These are phyloP conservation scores for Abrus precatorius DNA, from an alignment of 306 rosid species.

Conservation along the genomic window DNA sequence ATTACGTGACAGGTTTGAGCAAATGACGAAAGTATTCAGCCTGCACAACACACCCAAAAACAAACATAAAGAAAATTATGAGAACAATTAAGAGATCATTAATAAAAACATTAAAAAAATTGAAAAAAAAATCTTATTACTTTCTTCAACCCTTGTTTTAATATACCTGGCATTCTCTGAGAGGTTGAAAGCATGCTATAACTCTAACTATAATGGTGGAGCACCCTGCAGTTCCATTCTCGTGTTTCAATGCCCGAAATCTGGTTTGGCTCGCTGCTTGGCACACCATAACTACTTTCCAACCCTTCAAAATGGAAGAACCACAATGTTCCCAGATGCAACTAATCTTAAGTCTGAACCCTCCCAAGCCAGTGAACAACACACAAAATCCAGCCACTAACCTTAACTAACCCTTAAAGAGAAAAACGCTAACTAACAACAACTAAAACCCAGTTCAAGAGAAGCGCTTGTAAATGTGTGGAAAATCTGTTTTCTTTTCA, in stretches of 20 bases:
- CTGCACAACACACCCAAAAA: conserved; percentile 60
- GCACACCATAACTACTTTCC: conserved; percentile 96
- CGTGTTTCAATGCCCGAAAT: conserved; percentile 99
- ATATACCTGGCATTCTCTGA: conserved; percentile 98
- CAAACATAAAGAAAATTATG: not conserved
- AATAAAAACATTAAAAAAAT: not conserved
- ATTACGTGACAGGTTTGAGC: conserved; percentile 98
- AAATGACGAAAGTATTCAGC: conserved; percentile 98
- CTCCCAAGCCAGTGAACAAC: conserved; percentile 30
- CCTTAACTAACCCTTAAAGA: not conserved
- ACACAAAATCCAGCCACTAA: conserved; percentile 13
- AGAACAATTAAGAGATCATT: not conserved
- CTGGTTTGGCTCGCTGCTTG: conserved; percentile 99
- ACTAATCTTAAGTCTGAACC: conserved; percentile 19
- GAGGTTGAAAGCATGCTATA: conserved; percentile 97
- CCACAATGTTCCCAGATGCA: conserved; percentile 56
- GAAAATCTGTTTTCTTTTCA: conserved; percentile 53
- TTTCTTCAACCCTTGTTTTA: not conserved
- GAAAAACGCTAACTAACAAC: conserved; percentile 11
- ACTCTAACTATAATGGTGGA: conserved; percentile 94
- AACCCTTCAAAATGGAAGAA: conserved; percentile 59
- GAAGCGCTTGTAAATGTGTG: conserved; percentile 12
- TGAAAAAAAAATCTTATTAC: no score
- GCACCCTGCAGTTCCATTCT: conserved; percentile 86
- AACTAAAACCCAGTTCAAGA: conserved; percentile 2